Conservation (phyloP, 768 basidiomycete species). For the Phaeotremella fagi region DNA sequence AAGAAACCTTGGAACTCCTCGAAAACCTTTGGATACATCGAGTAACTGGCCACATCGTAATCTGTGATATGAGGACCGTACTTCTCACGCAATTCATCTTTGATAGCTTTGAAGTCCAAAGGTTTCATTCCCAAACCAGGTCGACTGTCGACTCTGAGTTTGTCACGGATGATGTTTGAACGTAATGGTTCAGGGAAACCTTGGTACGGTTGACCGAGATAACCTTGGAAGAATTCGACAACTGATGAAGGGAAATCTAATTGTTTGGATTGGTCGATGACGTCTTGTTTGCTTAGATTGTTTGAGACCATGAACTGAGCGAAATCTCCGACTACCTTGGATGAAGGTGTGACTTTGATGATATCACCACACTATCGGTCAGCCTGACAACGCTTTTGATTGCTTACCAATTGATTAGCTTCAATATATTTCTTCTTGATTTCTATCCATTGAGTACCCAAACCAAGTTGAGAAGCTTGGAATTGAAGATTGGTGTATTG, state of each 20-base stretch:
- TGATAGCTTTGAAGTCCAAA: conserved; percentile 93
- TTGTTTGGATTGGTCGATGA: conserved; percentile 74
- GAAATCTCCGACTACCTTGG: conserved; percentile 98
- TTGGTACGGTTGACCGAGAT: conserved; percentile 94
- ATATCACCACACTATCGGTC: conserved; percentile 79
- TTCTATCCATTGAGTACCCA: conserved; percentile 92
- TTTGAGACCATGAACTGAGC: conserved; percentile 99
- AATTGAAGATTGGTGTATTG: conserved; percentile 62
- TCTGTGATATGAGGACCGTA: conserved; percentile 94
- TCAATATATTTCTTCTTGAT: conserved; percentile 99
- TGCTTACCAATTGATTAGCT: conserved; percentile 82
- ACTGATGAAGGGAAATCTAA: conserved; percentile 87
- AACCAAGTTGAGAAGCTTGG: conserved; percentile 95
- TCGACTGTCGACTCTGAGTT: conserved; percentile 85
- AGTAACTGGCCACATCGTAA: conserved; percentile 86
- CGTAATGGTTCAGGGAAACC: conserved; percentile 98
- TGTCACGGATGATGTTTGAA: conserved; percentile 83
- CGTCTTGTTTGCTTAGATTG: conserved; percentile 77
- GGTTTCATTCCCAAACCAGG: conserved; percentile 84
- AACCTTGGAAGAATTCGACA: conserved; percentile 95
- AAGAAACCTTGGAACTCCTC: conserved; percentile 94
- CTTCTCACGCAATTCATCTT: conserved; percentile 82
- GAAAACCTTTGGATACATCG: conserved; percentile 99
- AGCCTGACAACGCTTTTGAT: neutral
- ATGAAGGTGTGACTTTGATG: conserved; percentile 98